Conservation (phyloP, 495 filamentous ascomycete species). For the Lentithecium fluviatile region DNA sequence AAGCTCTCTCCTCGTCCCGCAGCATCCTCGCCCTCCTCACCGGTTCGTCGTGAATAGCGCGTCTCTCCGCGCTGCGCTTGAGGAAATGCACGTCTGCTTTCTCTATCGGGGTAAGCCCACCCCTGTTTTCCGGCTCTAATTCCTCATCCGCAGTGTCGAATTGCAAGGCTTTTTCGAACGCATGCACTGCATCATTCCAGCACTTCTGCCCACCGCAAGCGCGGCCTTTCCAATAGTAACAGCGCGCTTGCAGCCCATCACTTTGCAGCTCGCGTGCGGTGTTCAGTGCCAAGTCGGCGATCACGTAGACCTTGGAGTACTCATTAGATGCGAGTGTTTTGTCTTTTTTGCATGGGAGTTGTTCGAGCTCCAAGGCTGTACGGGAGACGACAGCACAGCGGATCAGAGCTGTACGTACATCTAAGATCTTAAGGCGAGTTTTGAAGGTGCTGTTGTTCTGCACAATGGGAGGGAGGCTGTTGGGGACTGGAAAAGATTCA, state of each 20-base stretch:
- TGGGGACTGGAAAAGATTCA: no score
- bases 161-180: background rate
- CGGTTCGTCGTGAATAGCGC: background rate
- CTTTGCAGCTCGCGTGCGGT: background rate
- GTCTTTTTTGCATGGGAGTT: no score
- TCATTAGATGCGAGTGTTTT: background rate
- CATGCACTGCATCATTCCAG: background rate
- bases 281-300: background rate
- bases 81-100: no score
- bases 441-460: background rate
- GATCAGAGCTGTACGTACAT: background rate
- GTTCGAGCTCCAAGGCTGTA: no score
- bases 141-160: background rate
- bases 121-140: background rate
- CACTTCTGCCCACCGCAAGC: background rate
- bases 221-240: slow-evolving; percentile 10
- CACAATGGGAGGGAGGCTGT: background rate
- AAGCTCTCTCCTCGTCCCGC: background rate
- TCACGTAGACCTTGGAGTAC: background rate
- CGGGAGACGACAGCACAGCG: background rate
- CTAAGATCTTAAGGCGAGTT: background rate
- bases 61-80: no score
- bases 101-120: no score
- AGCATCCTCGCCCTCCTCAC: background rate
- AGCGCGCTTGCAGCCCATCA: background rate